Conservation (phyloP, 73 alveolate species). For the Paramecium tetraurelia region DNA sequence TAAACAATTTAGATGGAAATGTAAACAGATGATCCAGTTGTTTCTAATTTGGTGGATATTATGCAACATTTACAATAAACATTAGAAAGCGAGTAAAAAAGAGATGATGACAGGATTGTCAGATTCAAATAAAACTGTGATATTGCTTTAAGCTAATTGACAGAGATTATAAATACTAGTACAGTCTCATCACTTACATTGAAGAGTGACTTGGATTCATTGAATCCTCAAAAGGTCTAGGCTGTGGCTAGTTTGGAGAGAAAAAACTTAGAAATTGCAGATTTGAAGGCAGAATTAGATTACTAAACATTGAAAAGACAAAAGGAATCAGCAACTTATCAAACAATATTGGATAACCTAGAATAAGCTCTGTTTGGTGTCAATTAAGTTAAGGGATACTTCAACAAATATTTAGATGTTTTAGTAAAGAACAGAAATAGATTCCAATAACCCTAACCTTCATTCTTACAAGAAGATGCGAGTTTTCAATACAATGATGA, state of each 20-base stretch:
- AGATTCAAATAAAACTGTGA: conserved; percentile 45
- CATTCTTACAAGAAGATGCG: background rate
- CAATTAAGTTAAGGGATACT: conserved; percentile 38
- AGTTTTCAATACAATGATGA: background rate
- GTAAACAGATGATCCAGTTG: conserved; percentile 53
- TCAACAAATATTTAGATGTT: conserved; percentile 1
- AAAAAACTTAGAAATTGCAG: background rate
- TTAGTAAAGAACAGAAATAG: conserved; percentile 42
- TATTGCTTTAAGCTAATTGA: conserved; percentile 3
- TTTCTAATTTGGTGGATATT: background rate
- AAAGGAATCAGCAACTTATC: background rate
- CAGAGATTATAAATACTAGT: background rate
- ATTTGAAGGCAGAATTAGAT: conserved; percentile 38
- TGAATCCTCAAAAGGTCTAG: conserved; percentile 12
- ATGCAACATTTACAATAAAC: conserved; percentile 6
- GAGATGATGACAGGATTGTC: conserved; percentile 47
- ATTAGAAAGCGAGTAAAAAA: background rate
- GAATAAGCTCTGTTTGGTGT: conserved; percentile 51
- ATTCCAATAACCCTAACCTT: conserved; percentile 39
- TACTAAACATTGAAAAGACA: conserved; percentile 27
- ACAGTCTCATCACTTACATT: conserved; percentile 23
- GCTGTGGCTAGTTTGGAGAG: conserved; percentile 44
- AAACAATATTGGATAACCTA: background rate
- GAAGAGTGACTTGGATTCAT: conserved; percentile 22
- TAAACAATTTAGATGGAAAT: conserved; percentile 48